Percentiles rank a stretch among this genome's conserved stretches.
Conservation (phyloP, 2,329 filamentous ascomycete genomes). For the Akanthomyces dipterigenus region DNA sequence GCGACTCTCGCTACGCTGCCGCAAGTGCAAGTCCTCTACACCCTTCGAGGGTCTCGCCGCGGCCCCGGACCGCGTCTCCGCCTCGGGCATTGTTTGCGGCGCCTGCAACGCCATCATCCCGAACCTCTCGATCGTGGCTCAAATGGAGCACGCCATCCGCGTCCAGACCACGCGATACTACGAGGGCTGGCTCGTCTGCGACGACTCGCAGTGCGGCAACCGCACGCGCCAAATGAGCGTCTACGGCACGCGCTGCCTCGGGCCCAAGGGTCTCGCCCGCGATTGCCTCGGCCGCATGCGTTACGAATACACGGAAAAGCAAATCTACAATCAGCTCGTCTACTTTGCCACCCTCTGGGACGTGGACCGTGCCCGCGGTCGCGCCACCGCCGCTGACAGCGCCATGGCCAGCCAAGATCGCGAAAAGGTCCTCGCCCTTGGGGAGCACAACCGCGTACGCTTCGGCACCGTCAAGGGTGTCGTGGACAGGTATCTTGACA, state of each 20-base stretch:
- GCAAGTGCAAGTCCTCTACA: conserved; percentile 66
- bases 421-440: conserved; percentile 63
- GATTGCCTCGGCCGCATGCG: conserved; percentile 84
- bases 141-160: conserved; percentile 80
- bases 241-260: conserved; percentile 83
- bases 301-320: conserved; percentile 82
- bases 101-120: conserved; percentile 60
- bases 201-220: conserved; percentile 79
- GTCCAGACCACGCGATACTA: conserved; percentile 78
- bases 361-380: conserved; percentile 67
- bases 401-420: conserved; percentile 45
- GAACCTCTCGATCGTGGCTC: conserved; percentile 71
- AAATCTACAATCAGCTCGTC: conserved; percentile 88
- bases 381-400: conserved; percentile 41
- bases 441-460: conserved; percentile 72
- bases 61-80: conserved; percentile 55
- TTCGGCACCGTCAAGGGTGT: conserved; percentile 71
- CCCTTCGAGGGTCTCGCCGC: conserved; percentile 68
- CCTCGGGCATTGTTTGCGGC: conserved; percentile 69
- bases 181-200: conserved; percentile 83
- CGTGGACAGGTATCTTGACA: conserved; percentile 78
- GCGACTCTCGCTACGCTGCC: conserved; percentile 72
- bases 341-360: conserved; percentile 85
- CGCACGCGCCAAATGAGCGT: conserved; percentile 90
- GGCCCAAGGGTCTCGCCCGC: conserved; percentile 74